These are phyloP conservation scores for Talaromyces sp. DNA, from an alignment of 2,329 filamentous ascomycete species.

Conservation along the genomic window DNA sequence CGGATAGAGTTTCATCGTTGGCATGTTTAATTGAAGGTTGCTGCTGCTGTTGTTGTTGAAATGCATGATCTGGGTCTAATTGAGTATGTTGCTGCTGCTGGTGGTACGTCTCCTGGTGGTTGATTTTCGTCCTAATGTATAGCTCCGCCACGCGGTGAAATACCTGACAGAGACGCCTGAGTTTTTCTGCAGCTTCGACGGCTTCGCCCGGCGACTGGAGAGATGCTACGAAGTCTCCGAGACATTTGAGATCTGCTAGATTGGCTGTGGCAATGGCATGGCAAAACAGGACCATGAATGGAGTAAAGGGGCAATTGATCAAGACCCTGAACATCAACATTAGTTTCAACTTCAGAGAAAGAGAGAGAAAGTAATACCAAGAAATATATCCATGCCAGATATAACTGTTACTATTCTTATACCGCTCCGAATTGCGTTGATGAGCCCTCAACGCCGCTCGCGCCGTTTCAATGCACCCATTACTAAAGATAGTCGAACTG, in stretches of 20 bases:
- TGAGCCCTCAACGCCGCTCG: conserved; percentile 29
- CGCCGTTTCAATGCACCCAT: conserved; percentile 33
- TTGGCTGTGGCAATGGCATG: conserved; percentile 44
- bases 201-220: conserved; percentile 44
- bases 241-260: conserved; percentile 44
- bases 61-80: neutral
- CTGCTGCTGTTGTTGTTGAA: neutral
- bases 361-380: conserved; percentile 1
- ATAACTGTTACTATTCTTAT: conserved; percentile 13
- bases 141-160: conserved; percentile 14
- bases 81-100: conserved; percentile 7
- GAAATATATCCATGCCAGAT: conserved; percentile 15
- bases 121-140: conserved; percentile 13
- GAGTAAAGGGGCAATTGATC: conserved; percentile 36
- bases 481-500: conserved; percentile 25
- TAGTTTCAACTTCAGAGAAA: neutral
- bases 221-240: conserved; percentile 50
- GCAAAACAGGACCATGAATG: conserved; percentile 37
- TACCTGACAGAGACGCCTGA: conserved; percentile 51
- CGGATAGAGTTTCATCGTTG: neutral
- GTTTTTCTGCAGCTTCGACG: conserved; percentile 51
- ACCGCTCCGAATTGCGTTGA: conserved; percentile 16
- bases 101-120: neutral
- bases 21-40: neutral
- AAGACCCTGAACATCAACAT: conserved; percentile 14